phyloP scores from a whole-genome alignment of 176 grass and related monocot genomes.

The Cymbopogon citratus region DNA sequence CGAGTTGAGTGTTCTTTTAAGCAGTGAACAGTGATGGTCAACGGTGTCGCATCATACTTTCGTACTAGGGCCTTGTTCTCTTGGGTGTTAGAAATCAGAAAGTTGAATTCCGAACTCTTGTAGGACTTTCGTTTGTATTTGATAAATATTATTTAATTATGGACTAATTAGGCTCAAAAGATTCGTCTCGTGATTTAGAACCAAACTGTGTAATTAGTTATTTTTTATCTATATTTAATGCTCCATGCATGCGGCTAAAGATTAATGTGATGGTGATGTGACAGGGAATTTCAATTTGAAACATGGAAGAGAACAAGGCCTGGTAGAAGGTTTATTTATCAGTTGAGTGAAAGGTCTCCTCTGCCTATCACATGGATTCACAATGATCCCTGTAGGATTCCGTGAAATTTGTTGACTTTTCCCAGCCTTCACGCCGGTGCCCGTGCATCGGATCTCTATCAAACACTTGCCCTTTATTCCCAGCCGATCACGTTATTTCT shows the following conservation, averaged over 20 bases:
- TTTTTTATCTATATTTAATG: too few species aligned
- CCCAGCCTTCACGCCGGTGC: neutral
- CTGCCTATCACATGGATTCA: slow-evolving; percentile 22
- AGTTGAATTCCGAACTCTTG: too few species aligned
- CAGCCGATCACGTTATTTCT: neutral
- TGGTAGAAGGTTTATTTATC: neutral
- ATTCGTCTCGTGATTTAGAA: too few species aligned
- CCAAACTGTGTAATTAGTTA: too few species aligned
- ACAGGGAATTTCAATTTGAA: too few species aligned
- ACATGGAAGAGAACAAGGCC: too few species aligned
- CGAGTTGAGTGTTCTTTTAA: neutral
- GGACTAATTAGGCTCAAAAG: too few species aligned
- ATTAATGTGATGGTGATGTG: too few species aligned
- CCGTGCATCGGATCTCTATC: slow-evolving; percentile 32
- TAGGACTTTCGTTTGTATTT: too few species aligned
- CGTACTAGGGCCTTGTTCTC: neutral
- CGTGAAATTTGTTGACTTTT: slow-evolving; percentile 26
- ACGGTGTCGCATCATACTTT: neutral
- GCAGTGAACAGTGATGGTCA: slow-evolving; percentile 11
- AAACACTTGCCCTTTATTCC: neutral
- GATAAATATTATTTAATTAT: too few species aligned
- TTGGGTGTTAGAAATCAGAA: too few species aligned
- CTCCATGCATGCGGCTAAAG: too few species aligned
- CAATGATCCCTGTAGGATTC: slow-evolving; percentile 20
- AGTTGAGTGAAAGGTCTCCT: neutral